Evolutionary conservation across 2,329 filamentous ascomycete species (phyloP).

Genomic region (Neofusicoccum ribis): DNA sequence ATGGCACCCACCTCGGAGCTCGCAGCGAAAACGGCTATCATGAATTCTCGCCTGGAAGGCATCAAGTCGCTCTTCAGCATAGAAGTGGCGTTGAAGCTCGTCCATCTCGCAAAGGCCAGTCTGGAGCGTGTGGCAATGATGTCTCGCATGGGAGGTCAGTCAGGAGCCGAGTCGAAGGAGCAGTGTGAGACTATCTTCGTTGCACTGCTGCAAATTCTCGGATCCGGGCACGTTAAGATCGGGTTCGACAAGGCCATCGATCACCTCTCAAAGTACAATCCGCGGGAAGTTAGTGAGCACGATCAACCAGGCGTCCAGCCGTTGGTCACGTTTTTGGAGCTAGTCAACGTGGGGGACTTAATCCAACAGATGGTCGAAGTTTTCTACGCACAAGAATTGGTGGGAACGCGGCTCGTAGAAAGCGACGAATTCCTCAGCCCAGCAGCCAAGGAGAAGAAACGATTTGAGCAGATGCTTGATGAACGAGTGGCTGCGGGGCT

Average conservation of each 20-base stretch:
- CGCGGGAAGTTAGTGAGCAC: constrained; percentile 74
- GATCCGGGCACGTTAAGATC: constrained; percentile 82
- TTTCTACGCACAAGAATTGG: constrained; percentile 94
- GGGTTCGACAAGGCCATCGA: constrained; percentile 92
- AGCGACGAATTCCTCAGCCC: constrained; percentile 93
- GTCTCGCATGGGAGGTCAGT: constrained; percentile 74
- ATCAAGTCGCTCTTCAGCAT: constrained; percentile 96
- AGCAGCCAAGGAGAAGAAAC: constrained; percentile 92
- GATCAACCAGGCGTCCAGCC: constrained; percentile 74
- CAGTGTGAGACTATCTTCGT: constrained; percentile 92
- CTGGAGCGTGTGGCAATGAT: constrained; percentile 84
- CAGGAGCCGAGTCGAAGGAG: constrained; percentile 78
- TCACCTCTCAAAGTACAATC: constrained; percentile 88
- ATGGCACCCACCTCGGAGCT: constrained; percentile 80
- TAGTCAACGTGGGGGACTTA: constrained; percentile 96
- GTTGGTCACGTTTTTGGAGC: constrained; percentile 90
- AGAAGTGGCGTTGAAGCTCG: constrained; percentile 85
- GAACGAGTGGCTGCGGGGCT: constrained; percentile 93
- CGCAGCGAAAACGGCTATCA: constrained; percentile 94
- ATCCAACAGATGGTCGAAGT: constrained; percentile 99
- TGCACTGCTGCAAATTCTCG: constrained; percentile 77
- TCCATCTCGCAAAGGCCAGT: constrained; percentile 84
- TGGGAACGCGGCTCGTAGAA: constrained; percentile 78
- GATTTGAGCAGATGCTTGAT: constrained; percentile 97
- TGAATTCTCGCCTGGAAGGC: constrained; percentile 90